These are phyloP conservation scores for Tulasnella sp. DNA, from an alignment of 768 basidiomycete species.

Conservation along the genomic window DNA sequence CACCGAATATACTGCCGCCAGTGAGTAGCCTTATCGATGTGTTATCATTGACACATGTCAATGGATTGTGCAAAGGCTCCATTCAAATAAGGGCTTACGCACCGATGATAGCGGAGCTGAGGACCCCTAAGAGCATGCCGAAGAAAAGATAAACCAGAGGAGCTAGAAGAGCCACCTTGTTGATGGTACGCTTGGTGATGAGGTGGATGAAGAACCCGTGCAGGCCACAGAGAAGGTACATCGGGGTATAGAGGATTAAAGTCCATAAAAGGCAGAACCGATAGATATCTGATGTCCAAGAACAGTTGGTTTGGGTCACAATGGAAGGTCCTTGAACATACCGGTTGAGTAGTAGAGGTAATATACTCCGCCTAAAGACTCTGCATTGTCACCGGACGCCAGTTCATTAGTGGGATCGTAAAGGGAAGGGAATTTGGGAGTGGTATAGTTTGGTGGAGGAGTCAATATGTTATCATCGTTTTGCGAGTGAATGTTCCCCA, in stretches of 20 bases:
- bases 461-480: slow-evolving; percentile 20
- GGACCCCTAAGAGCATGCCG: slow-evolving; percentile 25
- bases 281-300: slow-evolving; percentile 22
- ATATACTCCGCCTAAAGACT: not conserved
- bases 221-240: slow-evolving; percentile 26
- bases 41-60: not conserved
- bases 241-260: slow-evolving; percentile 28
- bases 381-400: not conserved
- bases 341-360: slow-evolving; percentile 29
- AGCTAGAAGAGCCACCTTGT: slow-evolving; percentile 8
- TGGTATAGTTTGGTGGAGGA: slow-evolving; percentile 28
- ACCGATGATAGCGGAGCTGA: slow-evolving; percentile 29
- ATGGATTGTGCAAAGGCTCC: not conserved
- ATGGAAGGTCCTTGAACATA: not conserved
- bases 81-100: not conserved
- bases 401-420: slow-evolving; percentile 28
- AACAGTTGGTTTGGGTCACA: not conserved
- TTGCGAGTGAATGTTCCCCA: slow-evolving; percentile 16
- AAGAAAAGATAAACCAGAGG: slow-evolving; percentile 25
- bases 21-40: slow-evolving; percentile 17
- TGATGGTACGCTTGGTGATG: slow-evolving; percentile 13
- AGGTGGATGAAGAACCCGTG: slow-evolving; percentile 22
- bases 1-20: slow-evolving; percentile 29
- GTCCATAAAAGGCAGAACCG: slow-evolving; percentile 31
- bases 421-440: slow-evolving; percentile 27